Percentiles rank a stretch among this genome's conserved stretches.
phyloP scores from a whole-genome alignment of 257 asterid genomes.

The Salvia rosmarinus region DNA sequence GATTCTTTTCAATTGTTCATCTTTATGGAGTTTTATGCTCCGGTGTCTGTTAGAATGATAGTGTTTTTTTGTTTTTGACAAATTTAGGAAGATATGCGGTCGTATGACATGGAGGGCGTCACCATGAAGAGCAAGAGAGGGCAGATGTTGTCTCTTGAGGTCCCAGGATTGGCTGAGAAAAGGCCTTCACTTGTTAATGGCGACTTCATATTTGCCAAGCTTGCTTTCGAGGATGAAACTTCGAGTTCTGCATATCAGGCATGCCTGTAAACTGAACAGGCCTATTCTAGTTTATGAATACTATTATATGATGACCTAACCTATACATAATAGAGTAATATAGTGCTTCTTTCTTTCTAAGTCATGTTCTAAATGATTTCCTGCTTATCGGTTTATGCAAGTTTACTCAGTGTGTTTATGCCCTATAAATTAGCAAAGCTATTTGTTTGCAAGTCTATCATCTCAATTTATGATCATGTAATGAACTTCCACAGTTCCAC shows the following conservation, averaged over 20 bases:
- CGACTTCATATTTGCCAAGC: slow-evolving; percentile 62
- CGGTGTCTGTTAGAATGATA: slow-evolving; percentile 16
- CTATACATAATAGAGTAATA: slow-evolving; percentile 1
- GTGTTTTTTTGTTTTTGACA: slow-evolving; percentile 10
- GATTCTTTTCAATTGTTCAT: background rate
- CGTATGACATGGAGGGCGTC: slow-evolving; percentile 77
- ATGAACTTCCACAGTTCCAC: too few relatives aligned
- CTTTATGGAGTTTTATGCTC: slow-evolving; percentile 9
- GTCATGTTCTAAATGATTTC: background rate
- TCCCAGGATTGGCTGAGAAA: slow-evolving; percentile 97
- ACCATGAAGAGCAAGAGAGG: slow-evolving; percentile 51
- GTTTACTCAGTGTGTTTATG: background rate
- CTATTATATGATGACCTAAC: slow-evolving; percentile 1
- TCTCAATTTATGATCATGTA: slow-evolving; percentile 11
- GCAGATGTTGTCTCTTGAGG: slow-evolving; percentile 72
- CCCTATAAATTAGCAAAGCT: background rate
- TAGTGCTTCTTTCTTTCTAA: background rate
- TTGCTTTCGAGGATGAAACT: slow-evolving; percentile 47
- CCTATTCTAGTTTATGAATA: slow-evolving; percentile 23
- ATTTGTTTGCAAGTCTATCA: background rate
- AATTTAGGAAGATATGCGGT: slow-evolving; percentile 77
- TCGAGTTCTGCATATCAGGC: slow-evolving; percentile 58
- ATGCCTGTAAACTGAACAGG: slow-evolving; percentile 26
- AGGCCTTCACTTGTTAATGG: slow-evolving; percentile 92
- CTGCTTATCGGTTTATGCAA: slow-evolving; percentile 15